Evolutionary conservation across 176 grass and related monocot species (phyloP).

Genomic region (Tuctoria greenei): DNA sequence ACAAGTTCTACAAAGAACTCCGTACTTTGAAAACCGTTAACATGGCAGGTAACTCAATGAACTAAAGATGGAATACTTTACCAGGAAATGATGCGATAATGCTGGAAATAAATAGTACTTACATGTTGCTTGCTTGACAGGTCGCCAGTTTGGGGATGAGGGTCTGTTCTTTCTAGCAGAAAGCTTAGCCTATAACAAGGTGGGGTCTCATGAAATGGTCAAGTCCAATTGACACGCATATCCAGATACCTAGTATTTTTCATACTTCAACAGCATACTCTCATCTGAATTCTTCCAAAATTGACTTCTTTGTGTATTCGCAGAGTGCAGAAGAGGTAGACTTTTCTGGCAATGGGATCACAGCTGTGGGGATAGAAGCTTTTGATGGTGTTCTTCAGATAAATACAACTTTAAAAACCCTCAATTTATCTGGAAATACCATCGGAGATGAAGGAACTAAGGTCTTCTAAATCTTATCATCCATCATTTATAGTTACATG

Average conservation of each 20-base stretch:
- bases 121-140: constrained; percentile 45
- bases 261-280: neutral
- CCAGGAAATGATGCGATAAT: constrained; percentile 1
- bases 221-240: neutral
- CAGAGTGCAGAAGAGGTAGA: constrained; percentile 93
- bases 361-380: constrained; percentile 77
- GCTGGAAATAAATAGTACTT: neutral
- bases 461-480: constrained; percentile 59
- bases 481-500: constrained; percentile 15
- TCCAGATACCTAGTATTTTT: neutral
- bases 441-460: constrained; percentile 99
- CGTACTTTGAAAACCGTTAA: constrained; percentile 70
- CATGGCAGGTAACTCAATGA: constrained; percentile 70
- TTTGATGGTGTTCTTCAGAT: constrained; percentile 96
- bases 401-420: constrained; percentile 77
- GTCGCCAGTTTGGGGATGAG: constrained; percentile 93
- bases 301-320: constrained; percentile 21
- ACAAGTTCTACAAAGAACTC: constrained; percentile 79
- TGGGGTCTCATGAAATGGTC: constrained; percentile 35
- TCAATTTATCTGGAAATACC: constrained; percentile 90
- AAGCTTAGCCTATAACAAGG: constrained; percentile 96
- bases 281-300: constrained; percentile 1
- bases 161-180: constrained; percentile 94
- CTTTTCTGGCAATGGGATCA: constrained; percentile 94
- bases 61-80: neutral